Base-by-base conservation (phyloP, 139 green algal genomes). In the Choricystis sp. region DNA sequence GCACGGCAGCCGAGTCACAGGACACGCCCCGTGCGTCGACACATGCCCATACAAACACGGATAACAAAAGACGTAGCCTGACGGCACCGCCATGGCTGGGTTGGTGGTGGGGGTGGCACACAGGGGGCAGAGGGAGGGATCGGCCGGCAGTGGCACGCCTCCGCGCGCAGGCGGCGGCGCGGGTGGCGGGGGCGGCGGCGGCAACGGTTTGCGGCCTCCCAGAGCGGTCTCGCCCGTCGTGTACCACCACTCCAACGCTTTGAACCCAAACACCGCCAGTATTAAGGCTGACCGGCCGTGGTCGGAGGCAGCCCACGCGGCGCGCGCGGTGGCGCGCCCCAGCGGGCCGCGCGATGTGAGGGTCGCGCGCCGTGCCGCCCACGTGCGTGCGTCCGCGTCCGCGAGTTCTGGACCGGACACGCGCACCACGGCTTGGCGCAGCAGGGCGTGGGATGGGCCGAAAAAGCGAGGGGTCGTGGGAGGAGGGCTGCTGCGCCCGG, bases 231-330 rank as follows among this genome's bases (percentile, higher is more conserved):
- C 89, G 4, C 76, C 89, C 16, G 84, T 85, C 2, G 73, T 84
- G 69, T 90, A 96, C 89, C 89, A 96, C 89, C 89, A 96, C 77
- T 96, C 89, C 22, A 95, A 67, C 56, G 84, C 85, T 79, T 95
- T 95, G 83, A 92, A 94, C 9, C 72, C 84, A 73, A 95, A 94
- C 21, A 95, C 84, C 1, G 78, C 73, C n/a, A 90, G 69, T 26
- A 94, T 87, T 56, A 95, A 76, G 0, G 77, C 74, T 27, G 62
- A 82, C 30, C 79, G 77, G 2, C 72, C 62, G 71, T 92, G 76
- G 61, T 92, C 85, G 3, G 79, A 68, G 22, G 77, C 63, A 0
- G 68, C 26, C 29, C 72, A 68, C 3, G 49, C 31, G 0, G 67
- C 72, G 2, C 58, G n/a, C n/a, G n/a, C n/a, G n/a, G n/a, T n/a